These are phyloP conservation scores for Kwoniella mangroviensis DNA, from an alignment of 768 basidiomycete genomes.

Conservation along the genomic window DNA sequence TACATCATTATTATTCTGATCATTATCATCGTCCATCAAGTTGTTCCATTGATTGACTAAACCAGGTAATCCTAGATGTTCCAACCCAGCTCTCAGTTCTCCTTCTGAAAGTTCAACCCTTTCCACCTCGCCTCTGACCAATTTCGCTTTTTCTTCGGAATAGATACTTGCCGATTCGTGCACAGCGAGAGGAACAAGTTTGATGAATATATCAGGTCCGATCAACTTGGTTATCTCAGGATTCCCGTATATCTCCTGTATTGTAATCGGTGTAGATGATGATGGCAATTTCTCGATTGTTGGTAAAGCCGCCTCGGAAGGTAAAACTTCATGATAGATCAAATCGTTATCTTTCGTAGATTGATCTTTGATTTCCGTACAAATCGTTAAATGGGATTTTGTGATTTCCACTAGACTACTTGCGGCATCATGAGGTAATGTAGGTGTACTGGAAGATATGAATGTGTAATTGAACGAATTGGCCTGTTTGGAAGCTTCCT, in stretches of 20 bases:
- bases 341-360: constrained; percentile 91
- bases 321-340: constrained; percentile 91
- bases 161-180: constrained; percentile 96
- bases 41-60: constrained; percentile 57
- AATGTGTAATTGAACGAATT: constrained; percentile 73
- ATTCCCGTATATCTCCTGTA: constrained; percentile 89
- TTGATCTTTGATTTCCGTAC: constrained; percentile 73
- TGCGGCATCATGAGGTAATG: constrained; percentile 83
- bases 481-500: constrained; percentile 77
- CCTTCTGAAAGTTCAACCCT: constrained; percentile 80
- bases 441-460: constrained; percentile 63
- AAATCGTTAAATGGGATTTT: constrained; percentile 78
- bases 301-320: constrained; percentile 76
- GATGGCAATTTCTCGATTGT: constrained; percentile 78
- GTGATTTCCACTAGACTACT: constrained; percentile 78
- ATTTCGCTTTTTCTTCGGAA: constrained; percentile 97
- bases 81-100: constrained; percentile 76
- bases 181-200: constrained; percentile 87
- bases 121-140: constrained; percentile 86
- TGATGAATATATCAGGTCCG: constrained; percentile 84
- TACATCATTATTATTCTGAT: constrained; percentile 68
- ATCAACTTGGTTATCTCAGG: constrained; percentile 94
- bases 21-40: constrained; percentile 63
- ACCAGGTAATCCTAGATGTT: constrained; percentile 77
- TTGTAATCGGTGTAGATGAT: constrained; percentile 73